Evolutionary conservation across 1,139 yeast genomes (phyloP), one percentile per base, ranked within the genome.

Genomic region (Debaryomycetaceae sp.): DNA sequence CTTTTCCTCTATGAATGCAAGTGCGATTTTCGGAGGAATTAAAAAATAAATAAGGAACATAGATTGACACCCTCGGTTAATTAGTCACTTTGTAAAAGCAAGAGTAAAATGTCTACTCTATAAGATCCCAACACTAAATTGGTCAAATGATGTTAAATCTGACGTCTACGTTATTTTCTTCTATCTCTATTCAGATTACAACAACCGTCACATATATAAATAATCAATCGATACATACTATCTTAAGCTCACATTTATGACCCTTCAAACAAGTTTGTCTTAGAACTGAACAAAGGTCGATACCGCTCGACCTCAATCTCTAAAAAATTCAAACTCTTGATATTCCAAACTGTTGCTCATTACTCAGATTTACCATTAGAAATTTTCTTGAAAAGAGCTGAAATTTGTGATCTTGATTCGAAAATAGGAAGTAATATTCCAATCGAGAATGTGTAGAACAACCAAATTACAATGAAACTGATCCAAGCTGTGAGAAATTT

Each of bases 401-500:
- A 8, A 22, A 22, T 22, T 11, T 22, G 26, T 8, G 26, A 22
- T 48, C 88, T 66, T 33, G 92, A 88, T 59, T 84, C 86, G 69
- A 75, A 75, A 24, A 83, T 45, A 17, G 91, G 91, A 44, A 71
- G 79, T 15, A 83, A 32, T 28, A 79, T 70, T 22, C 83, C 87
- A 45, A 77, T 65, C 48, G 73, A 67, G 0, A 76, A 74, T 31
- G 81, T 70, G 51, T 73, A 67, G 63, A 80, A 79, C 36, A 83
- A 67, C 91, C 91, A 83, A 45, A 83, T 78, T 39, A 83, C 78
- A 48, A 83, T 78, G 33, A 87, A 89, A 39, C 72, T 76, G 41
- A 87, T 74, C 95, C 95, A 87, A 40, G 92, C 95, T 6, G 89
- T 83, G 61, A 87, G 86, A 63, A 86, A 85, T 40, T 59, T 61